Evolutionary conservation across 2,329 filamentous ascomycete genomes (phyloP).

Genomic region (Apiospora sp.): DNA sequence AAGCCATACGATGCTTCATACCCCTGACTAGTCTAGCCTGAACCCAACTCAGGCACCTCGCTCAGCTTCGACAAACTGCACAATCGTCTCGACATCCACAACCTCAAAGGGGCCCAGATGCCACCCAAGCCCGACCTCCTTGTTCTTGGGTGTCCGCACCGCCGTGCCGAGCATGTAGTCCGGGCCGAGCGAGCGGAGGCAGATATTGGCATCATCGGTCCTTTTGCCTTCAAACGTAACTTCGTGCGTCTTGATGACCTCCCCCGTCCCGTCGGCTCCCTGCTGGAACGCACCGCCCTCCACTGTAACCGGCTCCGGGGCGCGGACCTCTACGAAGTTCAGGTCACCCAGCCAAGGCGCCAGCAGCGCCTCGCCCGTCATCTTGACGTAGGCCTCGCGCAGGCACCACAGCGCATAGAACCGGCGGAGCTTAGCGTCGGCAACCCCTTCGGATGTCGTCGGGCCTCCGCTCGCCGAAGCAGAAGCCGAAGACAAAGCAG

Average conservation of each 20-base stretch:
- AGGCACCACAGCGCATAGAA: slow-evolving; percentile 84
- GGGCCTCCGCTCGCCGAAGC: slow-evolving; percentile 37
- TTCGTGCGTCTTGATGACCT: slow-evolving; percentile 46
- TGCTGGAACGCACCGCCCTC: slow-evolving; percentile 36
- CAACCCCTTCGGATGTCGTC: slow-evolving; percentile 45
- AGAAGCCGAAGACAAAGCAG: slow-evolving; percentile 28
- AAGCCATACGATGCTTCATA: neutral
- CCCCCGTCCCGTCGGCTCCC: slow-evolving; percentile 44
- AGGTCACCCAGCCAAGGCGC: slow-evolving; percentile 76
- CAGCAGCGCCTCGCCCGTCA: slow-evolving; percentile 79
- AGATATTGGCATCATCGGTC: slow-evolving; percentile 53
- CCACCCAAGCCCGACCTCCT: slow-evolving; percentile 49
- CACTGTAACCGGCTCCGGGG: slow-evolving; percentile 51
- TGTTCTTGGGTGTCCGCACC: slow-evolving; percentile 50
- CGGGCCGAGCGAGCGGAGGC: slow-evolving; percentile 51
- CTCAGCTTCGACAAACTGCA: slow-evolving; percentile 52
- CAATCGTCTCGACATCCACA: slow-evolving; percentile 54
- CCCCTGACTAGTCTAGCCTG: neutral
- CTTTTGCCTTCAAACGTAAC: slow-evolving; percentile 49
- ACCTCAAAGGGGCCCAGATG: slow-evolving; percentile 51
- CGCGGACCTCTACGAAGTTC: slow-evolving; percentile 71
- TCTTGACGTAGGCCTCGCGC: slow-evolving; percentile 84
- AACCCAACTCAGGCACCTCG: slow-evolving; percentile 12
- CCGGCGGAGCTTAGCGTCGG: slow-evolving; percentile 69
- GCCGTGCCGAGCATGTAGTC: slow-evolving; percentile 65